A percentile compares a stretch with the other conserved stretches of the same genome.
Evolutionary conservation across 768 basidiomycete genomes (phyloP).

Genomic region (Tylopilus balloui): DNA sequence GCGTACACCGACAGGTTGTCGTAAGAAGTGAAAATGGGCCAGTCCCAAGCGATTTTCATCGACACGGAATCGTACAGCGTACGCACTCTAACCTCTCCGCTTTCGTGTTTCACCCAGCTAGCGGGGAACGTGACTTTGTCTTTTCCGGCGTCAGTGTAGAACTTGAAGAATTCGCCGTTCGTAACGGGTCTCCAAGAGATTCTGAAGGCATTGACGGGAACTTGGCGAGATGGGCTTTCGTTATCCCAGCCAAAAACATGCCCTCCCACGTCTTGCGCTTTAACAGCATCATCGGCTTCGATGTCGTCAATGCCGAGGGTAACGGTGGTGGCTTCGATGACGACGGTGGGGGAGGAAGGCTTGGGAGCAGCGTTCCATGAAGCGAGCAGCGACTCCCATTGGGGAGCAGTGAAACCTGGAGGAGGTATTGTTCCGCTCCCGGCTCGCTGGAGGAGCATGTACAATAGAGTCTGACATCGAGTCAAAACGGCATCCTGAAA

Average conservation of each 20-base stretch:
- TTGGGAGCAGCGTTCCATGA: constrained; percentile 44
- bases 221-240: constrained; percentile 66
- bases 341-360: constrained; percentile 43
- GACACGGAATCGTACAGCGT: constrained; percentile 84
- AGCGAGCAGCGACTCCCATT: constrained; percentile 56
- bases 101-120: constrained; percentile 20
- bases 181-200: constrained; percentile 85
- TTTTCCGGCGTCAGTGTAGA: constrained; percentile 46
- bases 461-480: constrained; percentile 65
- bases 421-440: constrained; percentile 79
- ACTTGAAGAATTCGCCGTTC: constrained; percentile 80
- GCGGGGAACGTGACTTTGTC: constrained; percentile 35
- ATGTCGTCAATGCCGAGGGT: constrained; percentile 78
- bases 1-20: constrained; percentile 78
- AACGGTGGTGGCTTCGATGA: constrained; percentile 55
- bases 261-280: constrained; percentile 36
- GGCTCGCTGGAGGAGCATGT: constrained; percentile 86
- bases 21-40: constrained; percentile 84
- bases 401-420: constrained; percentile 63
- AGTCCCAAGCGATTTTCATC: constrained; percentile 70
- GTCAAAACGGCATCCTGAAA: constrained; percentile 3
- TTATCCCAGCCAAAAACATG: constrained; percentile 96
- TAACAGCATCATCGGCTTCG: constrained; percentile 59
- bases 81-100: constrained; percentile 50
- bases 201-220: constrained; percentile 63